Evolutionary conservation across 352 stramenopile genomes (phyloP), one percentile per base, ranked within the genome.

Genomic region (Albugo laibachii): DNA sequence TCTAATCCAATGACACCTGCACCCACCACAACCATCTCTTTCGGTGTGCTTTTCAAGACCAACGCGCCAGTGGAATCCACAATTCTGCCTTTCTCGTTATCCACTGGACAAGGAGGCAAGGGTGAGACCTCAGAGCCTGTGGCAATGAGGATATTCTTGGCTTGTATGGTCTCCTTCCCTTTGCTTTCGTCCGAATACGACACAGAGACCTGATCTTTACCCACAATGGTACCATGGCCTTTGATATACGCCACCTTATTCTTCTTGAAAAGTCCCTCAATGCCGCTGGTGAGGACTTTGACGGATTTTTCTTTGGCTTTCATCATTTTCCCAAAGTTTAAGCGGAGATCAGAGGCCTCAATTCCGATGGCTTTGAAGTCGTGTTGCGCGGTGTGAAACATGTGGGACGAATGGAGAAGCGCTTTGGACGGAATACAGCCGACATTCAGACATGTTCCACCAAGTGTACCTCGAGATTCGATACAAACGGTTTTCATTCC

Each of bases 401-500:
- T 63, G 65, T 99, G 93, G 51, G 80, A 93, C 44, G 83, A 95
- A 57, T 96, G 78, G 41, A 99, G 69, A 31, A 99, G 72, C 36
- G 95, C 94, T 69, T 98, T 98, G 58, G 92, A 98, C 38, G 95
- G 95, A 63, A 99, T 99, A 70, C 95, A 99, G 36, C 95, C 95
- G 5, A 99, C 94, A 63, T 99, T 99, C 27, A 99, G 77, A 72
- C 94, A 99, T 18, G 95, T 99, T 51, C 91, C 94, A 45, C 94
- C 95, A 36, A 99, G 69, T 54, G 72, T 63, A 24, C 94, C 95
- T 39, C 95, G 84, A 49, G 91, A 95, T 76, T 99, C 95, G 6
- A 99, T 69, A 56, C 94, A 98, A 5, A 93, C 94, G 10, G 94
- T 98, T 65, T 99, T 99, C 15, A 99, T 65, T 11, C 95, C 95